These are phyloP conservation scores for Hypholoma sublateritium DNA, from an alignment of 768 basidiomycete genomes.

Conservation along the genomic window DNA sequence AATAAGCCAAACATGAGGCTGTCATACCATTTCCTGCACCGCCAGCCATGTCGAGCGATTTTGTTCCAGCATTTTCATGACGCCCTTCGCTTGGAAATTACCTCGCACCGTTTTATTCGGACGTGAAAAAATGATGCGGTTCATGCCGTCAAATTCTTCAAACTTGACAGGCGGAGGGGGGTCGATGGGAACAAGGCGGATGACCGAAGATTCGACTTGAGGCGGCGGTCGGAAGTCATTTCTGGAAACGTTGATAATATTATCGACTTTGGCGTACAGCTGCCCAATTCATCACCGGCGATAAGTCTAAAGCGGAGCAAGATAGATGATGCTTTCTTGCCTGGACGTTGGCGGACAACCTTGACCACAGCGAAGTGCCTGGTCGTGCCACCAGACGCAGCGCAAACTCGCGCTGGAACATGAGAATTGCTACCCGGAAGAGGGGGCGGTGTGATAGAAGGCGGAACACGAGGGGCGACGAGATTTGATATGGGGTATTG, in stretches of 20 bases:
- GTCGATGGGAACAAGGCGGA: slow-evolving; percentile 88
- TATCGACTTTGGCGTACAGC: slow-evolving; percentile 94
- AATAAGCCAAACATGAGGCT: background rate
- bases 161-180: slow-evolving; percentile 96
- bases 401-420: slow-evolving; percentile 99
- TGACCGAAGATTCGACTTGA: slow-evolving; percentile 89
- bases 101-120: slow-evolving; percentile 90
- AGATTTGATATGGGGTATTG: slow-evolving; percentile 99
- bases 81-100: slow-evolving; percentile 92
- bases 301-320: background rate
- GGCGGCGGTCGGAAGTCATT: slow-evolving; percentile 98
- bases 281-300: slow-evolving; percentile 14
- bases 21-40: slow-evolving; percentile 60
- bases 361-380: slow-evolving; percentile 85
- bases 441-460: slow-evolving; percentile 95
- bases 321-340: slow-evolving; percentile 20
- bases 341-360: slow-evolving; percentile 95
- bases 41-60: slow-evolving; percentile 95
- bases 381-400: slow-evolving; percentile 87
- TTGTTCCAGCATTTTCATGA: slow-evolving; percentile 90
- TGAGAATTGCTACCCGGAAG: slow-evolving; percentile 92
- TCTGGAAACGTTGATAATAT: slow-evolving; percentile 94
- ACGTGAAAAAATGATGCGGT: slow-evolving; percentile 84
- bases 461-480: slow-evolving; percentile 95
- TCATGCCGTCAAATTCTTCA: slow-evolving; percentile 96